phyloP scores from a whole-genome alignment of 2,329 filamentous ascomycete genomes.

The Colletotrichum melonis region DNA sequence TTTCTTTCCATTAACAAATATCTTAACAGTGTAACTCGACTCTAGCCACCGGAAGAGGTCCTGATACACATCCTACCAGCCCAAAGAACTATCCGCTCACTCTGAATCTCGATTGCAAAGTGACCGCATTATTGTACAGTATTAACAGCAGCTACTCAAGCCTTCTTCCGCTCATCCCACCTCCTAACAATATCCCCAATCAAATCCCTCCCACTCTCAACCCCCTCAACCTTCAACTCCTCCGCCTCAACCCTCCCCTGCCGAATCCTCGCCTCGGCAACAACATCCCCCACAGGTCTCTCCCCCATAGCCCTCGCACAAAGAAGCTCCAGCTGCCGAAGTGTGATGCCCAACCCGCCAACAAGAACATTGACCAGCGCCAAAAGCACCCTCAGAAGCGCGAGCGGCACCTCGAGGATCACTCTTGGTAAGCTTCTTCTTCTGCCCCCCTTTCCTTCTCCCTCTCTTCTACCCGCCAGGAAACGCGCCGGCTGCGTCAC shows the following conservation, averaged over 20 bases:
- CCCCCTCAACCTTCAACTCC: not conserved
- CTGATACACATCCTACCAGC: not conserved
- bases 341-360: slow-evolving; percentile 1
- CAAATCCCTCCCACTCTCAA: slow-evolving; percentile 3
- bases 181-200: slow-evolving; percentile 6
- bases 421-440: not conserved
- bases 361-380: slow-evolving; percentile 10
- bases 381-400: not conserved
- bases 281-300: slow-evolving; percentile 11
- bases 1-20: not conserved
- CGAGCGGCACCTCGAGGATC: not conserved
- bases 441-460: not conserved
- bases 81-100: not conserved
- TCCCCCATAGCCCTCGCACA: slow-evolving; percentile 26
- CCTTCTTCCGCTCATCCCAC: slow-evolving; percentile 20
- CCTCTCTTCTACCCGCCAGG: not conserved
- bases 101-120: no score
- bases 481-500: not conserved
- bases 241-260: slow-evolving; percentile 26
- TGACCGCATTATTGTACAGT: not conserved
- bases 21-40: not conserved
- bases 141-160: not conserved
- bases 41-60: not conserved
- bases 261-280: slow-evolving; percentile 20
- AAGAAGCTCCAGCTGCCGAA: not conserved